Conservation (phyloP, 257 asterid species). For the Nicotiana paniculata region DNA sequence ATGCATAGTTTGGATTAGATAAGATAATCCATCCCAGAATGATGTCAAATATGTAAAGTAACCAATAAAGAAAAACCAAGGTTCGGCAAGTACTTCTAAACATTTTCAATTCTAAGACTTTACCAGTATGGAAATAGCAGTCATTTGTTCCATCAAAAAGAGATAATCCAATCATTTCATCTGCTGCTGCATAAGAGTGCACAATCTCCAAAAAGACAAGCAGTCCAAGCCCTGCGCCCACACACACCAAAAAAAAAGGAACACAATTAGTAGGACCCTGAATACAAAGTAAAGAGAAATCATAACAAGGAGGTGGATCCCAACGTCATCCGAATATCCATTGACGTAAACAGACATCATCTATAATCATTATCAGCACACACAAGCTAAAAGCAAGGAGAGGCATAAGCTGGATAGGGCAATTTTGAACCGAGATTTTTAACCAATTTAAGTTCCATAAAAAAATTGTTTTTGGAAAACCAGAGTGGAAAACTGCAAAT, state of each 20-base stretch:
- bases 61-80: not conserved
- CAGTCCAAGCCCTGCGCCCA: constrained; percentile 63
- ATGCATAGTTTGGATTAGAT: not conserved
- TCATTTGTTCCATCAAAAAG: constrained; percentile 97
- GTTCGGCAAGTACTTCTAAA: not conserved
- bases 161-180: constrained; percentile 92
- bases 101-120: not conserved
- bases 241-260: not conserved
- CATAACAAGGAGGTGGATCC: not conserved
- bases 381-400: not conserved
- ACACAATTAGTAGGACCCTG: not conserved
- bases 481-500: no score
- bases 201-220: constrained; percentile 82
- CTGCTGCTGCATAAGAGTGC: constrained; percentile 97
- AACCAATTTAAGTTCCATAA: no score
- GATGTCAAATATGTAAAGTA: not conserved
- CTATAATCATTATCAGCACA: not conserved
- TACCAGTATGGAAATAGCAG: constrained; percentile 96
- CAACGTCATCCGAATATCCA: not conserved
- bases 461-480: no score
- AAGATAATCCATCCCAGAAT: no score
- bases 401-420: not conserved
- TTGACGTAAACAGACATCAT: not conserved
- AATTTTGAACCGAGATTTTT: no score
- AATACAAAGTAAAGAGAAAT: not conserved